phyloP scores from a whole-genome alignment of 192 early-diverging fungal species.

The Phycomyces nitens region DNA sequence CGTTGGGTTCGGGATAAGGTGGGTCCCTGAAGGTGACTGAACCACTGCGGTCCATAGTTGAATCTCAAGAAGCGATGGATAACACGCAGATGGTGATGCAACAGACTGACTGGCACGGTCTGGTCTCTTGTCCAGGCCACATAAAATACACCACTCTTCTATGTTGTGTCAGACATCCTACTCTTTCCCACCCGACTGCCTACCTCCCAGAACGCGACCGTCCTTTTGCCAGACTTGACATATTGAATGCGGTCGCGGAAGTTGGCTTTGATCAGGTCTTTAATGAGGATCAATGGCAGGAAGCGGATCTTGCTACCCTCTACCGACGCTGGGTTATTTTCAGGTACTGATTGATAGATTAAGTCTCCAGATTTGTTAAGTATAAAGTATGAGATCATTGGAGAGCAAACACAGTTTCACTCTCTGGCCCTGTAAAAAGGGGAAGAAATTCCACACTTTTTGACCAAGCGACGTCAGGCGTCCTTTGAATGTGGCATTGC shows the following conservation, averaged over 20 bases:
- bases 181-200: background rate
- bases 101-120: slow-evolving; percentile 7
- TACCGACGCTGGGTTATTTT: background rate
- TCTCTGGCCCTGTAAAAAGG: slow-evolving; percentile 1
- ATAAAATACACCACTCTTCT: slow-evolving; percentile 26
- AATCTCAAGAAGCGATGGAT: slow-evolving; percentile 22
- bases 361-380: slow-evolving; percentile 20
- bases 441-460: background rate
- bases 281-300: slow-evolving; percentile 26
- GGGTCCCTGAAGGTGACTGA: slow-evolving; percentile 1
- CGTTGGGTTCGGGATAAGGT: slow-evolving; percentile 2
- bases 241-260: slow-evolving; percentile 24
- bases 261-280: slow-evolving; percentile 32
- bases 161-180: background rate
- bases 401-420: background rate
- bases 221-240: slow-evolving; percentile 17
- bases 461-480: background rate
- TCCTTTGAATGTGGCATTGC: slow-evolving; percentile 1
- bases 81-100: slow-evolving; percentile 24
- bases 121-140: slow-evolving; percentile 27
- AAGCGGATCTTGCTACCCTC: slow-evolving; percentile 24
- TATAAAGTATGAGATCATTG: slow-evolving; percentile 28
- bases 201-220: slow-evolving; percentile 34
- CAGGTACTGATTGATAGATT: slow-evolving; percentile 16
- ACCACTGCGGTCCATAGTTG: slow-evolving; percentile 25